Conservation (phyloP, 192 early-diverging fungal species). For the Backusella australiensis region DNA sequence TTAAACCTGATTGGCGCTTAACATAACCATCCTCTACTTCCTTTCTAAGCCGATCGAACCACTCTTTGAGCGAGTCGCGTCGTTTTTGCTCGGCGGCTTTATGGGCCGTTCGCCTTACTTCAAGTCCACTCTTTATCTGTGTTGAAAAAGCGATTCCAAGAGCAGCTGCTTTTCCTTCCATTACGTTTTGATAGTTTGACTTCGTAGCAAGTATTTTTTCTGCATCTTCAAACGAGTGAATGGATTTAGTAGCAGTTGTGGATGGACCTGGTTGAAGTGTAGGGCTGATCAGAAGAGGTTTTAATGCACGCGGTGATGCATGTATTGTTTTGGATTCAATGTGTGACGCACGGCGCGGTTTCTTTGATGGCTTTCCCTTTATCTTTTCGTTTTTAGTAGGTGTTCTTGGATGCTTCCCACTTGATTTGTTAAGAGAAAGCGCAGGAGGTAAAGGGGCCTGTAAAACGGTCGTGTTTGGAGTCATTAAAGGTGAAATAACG, state of each 20-base stretch:
- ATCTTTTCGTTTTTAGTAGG: background rate
- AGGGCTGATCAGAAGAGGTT: constrained; percentile 44
- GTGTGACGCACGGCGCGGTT: constrained; percentile 4
- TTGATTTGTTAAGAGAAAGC: background rate
- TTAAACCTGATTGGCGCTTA: constrained; percentile 14
- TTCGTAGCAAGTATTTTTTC: constrained; percentile 47
- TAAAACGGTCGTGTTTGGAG: background rate
- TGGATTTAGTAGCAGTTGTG: background rate
- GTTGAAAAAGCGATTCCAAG: constrained; percentile 73
- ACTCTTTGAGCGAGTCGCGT: constrained; percentile 87
- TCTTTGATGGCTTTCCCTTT: background rate
- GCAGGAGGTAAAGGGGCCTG: background rate
- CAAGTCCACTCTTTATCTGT: constrained; percentile 76
- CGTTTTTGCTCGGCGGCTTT: constrained; percentile 97
- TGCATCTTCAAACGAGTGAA: constrained; percentile 21
- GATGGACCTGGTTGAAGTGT: constrained; percentile 38
- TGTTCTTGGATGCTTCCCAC: background rate
- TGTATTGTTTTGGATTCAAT: constrained; percentile 8
- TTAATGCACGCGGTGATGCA: constrained; percentile 28
- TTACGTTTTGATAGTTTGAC: constrained; percentile 83
- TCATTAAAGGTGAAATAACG: background rate
- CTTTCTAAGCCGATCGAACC: constrained; percentile 77
- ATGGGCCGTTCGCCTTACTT: constrained; percentile 83
- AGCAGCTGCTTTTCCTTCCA: constrained; percentile 81
- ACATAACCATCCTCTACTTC: constrained; percentile 62